Conservation (phyloP, 2,329 filamentous ascomycete species). For the Neonectria punicea region DNA sequence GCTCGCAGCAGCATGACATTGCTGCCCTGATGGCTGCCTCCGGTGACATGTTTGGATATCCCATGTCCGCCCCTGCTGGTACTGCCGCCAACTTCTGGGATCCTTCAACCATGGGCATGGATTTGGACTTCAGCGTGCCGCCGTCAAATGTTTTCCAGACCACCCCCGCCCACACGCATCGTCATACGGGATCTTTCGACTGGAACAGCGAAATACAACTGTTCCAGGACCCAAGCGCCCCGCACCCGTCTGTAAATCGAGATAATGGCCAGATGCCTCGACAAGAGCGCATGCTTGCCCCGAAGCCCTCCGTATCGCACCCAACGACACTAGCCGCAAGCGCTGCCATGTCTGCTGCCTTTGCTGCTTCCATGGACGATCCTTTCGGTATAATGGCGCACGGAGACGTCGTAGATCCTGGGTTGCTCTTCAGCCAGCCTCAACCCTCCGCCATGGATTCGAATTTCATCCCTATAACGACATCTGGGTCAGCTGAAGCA, state of each 20-base stretch:
- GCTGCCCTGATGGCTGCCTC: conserved; percentile 57
- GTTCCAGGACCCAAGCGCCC: conserved; percentile 59
- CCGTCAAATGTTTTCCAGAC: conserved; percentile 56
- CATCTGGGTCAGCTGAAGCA: conserved; percentile 43
- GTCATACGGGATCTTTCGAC: conserved; percentile 63
- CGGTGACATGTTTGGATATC: conserved; percentile 68
- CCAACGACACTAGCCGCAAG: conserved; percentile 32
- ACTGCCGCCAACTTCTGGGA: conserved; percentile 68
- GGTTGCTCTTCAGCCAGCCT: conserved; percentile 65
- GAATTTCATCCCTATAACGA: conserved; percentile 46
- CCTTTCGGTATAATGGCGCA: conserved; percentile 61
- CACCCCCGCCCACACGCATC: conserved; percentile 49
- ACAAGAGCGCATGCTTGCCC: conserved; percentile 60
- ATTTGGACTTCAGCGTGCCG: conserved; percentile 65
- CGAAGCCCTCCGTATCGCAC: conserved; percentile 57
- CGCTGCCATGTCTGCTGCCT: conserved; percentile 53
- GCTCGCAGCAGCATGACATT: conserved; percentile 62
- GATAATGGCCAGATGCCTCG: conserved; percentile 51
- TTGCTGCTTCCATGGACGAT: conserved; percentile 58
- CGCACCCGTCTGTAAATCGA: conserved; percentile 48
- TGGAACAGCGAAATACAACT: conserved; percentile 67
- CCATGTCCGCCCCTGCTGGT: conserved; percentile 66
- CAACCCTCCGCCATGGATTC: conserved; percentile 59
- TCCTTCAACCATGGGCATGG: conserved; percentile 66
- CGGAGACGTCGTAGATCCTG: conserved; percentile 66